Evolutionary conservation across 441 rosid species (phyloP).

Genomic region (Biscutella laevigata): DNA sequence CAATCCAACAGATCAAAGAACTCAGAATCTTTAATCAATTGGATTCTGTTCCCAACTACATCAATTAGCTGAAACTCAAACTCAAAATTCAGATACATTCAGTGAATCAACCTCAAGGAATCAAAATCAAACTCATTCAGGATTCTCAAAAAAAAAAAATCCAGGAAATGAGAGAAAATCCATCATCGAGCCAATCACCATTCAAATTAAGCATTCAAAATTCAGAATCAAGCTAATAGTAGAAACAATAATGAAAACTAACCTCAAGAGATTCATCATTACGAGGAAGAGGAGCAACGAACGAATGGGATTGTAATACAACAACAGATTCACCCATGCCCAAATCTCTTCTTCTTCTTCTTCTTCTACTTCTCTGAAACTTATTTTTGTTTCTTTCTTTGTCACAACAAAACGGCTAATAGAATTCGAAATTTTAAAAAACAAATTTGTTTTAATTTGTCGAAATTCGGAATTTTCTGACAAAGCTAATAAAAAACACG

Average conservation of each 20-base stretch:
- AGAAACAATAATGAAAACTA: neutral
- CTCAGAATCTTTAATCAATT: slow-evolving; percentile 5
- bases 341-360: neutral
- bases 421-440: slow-evolving; percentile 16
- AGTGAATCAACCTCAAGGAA: neutral
- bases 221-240: too few relatives aligned
- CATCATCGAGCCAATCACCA: neutral
- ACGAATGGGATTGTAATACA: slow-evolving; percentile 21
- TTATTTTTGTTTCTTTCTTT: neutral
- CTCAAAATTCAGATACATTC: neutral
- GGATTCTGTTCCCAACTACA: neutral
- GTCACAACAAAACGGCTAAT: slow-evolving; percentile 25
- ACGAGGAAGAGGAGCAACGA: slow-evolving; percentile 22
- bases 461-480: too few relatives aligned
- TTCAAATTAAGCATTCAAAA: too few relatives aligned
- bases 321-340: slow-evolving; percentile 23
- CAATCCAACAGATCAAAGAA: neutral
- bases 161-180: too few relatives aligned
- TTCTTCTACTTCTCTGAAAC: neutral
- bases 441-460: neutral
- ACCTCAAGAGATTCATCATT: slow-evolving; percentile 21
- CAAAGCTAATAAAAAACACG: slow-evolving; percentile 19
- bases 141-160: too few relatives aligned
- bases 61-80: neutral
- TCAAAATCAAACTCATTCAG: neutral